phyloP scores from a whole-genome alignment of 345 rosid genomes.

The Syzygium jambos region DNA sequence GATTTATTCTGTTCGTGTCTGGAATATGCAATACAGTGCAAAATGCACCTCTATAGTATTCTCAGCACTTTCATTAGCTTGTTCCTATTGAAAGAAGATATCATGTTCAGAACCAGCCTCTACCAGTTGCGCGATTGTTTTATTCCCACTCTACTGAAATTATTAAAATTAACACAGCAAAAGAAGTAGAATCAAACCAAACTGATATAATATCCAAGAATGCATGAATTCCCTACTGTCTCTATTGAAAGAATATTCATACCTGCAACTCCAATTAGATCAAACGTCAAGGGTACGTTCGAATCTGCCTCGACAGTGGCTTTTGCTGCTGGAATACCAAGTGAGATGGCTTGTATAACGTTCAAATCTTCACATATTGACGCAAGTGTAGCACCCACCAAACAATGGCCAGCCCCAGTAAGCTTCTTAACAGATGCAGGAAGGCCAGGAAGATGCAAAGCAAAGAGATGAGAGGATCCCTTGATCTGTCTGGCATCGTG shows the following conservation, averaged over 20 bases:
- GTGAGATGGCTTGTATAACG: slow-evolving; percentile 62
- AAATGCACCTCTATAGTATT: background rate
- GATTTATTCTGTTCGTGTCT: background rate
- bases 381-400: slow-evolving; percentile 74
- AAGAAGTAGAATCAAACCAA: background rate
- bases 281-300: slow-evolving; percentile 59
- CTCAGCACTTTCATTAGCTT: background rate
- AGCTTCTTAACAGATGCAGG: slow-evolving; percentile 72
- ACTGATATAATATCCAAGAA: background rate
- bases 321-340: slow-evolving; percentile 71
- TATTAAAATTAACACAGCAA: background rate
- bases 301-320: slow-evolving; percentile 60
- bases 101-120: background rate
- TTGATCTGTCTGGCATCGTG: background rate
- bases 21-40: background rate
- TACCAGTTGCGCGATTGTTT: background rate
- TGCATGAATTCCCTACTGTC: background rate
- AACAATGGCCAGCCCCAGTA: slow-evolving; percentile 89
- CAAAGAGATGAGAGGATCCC: slow-evolving; percentile 20
- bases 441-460: slow-evolving; percentile 59
- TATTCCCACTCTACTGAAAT: background rate
- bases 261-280: slow-evolving; percentile 52
- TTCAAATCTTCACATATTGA: slow-evolving; percentile 57
- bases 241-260: background rate
- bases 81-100: background rate